Evolutionary conservation across 495 filamentous ascomycete genomes (phyloP).

Genomic region (Aspergillus sparsus): DNA sequence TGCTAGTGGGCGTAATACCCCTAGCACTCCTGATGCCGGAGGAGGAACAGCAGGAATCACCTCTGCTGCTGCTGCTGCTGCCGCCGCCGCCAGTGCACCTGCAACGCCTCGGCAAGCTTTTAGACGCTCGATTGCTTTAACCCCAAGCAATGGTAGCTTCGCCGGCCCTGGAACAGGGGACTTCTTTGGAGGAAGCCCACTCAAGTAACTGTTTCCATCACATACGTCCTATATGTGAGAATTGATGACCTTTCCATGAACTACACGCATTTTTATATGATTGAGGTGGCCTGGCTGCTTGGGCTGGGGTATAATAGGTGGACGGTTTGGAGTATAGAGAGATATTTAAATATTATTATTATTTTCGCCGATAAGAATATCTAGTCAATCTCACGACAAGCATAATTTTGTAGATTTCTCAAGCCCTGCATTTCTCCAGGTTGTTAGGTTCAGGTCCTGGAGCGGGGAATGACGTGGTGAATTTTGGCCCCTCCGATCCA

Average conservation of each 20-base stretch:
- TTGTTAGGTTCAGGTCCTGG: constrained; percentile 4
- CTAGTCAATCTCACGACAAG: neutral
- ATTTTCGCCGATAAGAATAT: neutral
- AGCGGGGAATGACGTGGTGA: constrained; percentile 44
- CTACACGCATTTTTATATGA: neutral
- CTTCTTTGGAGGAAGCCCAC: constrained; percentile 46
- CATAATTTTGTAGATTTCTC: no score
- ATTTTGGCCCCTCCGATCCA: constrained; percentile 11
- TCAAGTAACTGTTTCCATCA: constrained; percentile 31
- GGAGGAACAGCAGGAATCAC: constrained; percentile 12
- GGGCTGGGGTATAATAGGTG: neutral
- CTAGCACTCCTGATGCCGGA: constrained; percentile 39
- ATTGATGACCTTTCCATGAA: constrained; percentile 8
- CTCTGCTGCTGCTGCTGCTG: constrained; percentile 31
- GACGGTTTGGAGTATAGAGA: neutral
- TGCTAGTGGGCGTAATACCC: constrained; percentile 47
- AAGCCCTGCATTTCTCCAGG: neutral
- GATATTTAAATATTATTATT: neutral
- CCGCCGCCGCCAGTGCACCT: constrained; percentile 37
- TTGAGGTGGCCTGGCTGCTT: neutral
- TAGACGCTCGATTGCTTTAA: constrained; percentile 48
- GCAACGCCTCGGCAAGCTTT: constrained; percentile 48
- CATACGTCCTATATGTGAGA: neutral
- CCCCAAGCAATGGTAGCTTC: constrained; percentile 50
- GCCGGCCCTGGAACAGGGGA: constrained; percentile 43